Evolutionary conservation across 140 eudicot species (phyloP), one percentile per base, ranked within the genome.

Genomic region (Flaveria floridana): DNA sequence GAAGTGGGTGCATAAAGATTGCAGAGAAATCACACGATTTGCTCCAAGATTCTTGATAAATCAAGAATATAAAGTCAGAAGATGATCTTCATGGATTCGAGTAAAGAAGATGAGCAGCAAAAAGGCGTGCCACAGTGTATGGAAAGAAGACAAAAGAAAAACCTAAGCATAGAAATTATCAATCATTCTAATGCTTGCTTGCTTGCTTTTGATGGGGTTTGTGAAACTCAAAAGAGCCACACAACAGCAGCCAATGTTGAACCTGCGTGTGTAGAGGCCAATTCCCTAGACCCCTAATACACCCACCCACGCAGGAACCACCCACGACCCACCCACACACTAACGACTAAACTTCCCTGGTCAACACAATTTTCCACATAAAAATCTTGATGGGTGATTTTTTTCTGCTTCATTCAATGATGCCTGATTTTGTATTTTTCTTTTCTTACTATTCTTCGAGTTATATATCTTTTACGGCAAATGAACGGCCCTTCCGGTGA

Each of bases 171-270:
- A 74, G 80, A 23, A 67, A 80, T 53, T 53, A 72, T 79, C 83
- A 79, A 72, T 63, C 20, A 78, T 34, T 71, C 82, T 78, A 76
- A 71, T 71, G 78, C 47, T 62, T 79, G 44, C 39, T 62, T 79
- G 44, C 39, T 34, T 34, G 41, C 55, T 79, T 79, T 79, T 71
- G 72, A 78, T 78, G 82, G 73, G 77, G 57, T 62, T 71, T 80
- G 82, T 65, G 64, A 63, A 67, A 58, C 63, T 53, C 53, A 65
- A 59, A 68, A 56, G 75, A 80, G 71, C 84, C 84, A 80, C 84
- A 74, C 80, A 80, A 74, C 76, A 80, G 80, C 84, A 80, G 83
- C 83, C 83, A 80, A 80, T 80, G 75, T 80, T 73, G 84, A 73
- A 79, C 74, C 55, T 25, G 25, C n/a, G 72, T 79, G 75, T 5